Conservation (phyloP, 441 rosid genomes). For the Arabidopsis hybrid region DNA sequence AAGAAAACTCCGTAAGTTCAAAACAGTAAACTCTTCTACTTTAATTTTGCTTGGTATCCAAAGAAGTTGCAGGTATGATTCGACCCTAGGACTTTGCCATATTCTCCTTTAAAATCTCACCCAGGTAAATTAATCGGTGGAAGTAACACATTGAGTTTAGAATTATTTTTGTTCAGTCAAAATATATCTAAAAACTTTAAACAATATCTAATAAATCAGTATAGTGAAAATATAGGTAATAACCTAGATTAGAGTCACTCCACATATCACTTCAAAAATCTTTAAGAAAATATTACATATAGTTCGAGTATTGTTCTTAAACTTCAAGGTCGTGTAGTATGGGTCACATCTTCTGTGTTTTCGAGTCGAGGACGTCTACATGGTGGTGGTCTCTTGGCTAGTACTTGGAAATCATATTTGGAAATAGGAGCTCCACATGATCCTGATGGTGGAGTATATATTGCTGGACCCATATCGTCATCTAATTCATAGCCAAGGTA, state of each 20-base stretch:
- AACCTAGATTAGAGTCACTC: not conserved
- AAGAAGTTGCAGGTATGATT: not conserved
- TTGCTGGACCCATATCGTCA: constrained; percentile 9
- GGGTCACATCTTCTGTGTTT: constrained; percentile 3
- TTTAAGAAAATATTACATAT: not conserved
- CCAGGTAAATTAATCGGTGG: not conserved
- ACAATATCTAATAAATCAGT: not conserved
- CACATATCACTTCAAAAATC: not conserved
- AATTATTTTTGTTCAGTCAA: too few relatives aligned
- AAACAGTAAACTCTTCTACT: not conserved
- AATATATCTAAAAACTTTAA: not conserved
- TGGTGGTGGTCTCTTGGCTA: constrained; percentile 26
- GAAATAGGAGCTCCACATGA: constrained; percentile 34
- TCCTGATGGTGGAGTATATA: constrained; percentile 36
- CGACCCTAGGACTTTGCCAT: not conserved
- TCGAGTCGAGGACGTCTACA: constrained; percentile 25
- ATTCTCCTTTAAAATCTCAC: not conserved
- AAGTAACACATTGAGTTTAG: not conserved
- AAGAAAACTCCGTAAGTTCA: not conserved
- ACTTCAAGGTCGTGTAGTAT: constrained; percentile 18
- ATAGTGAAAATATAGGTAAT: not conserved
- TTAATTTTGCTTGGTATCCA: not conserved
- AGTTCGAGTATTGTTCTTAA: not conserved
- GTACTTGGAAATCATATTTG: constrained; percentile 1
- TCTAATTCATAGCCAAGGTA: constrained; percentile 23